phyloP scores from a whole-genome alignment of 805 yeast species.

The Pichia nakasei region DNA sequence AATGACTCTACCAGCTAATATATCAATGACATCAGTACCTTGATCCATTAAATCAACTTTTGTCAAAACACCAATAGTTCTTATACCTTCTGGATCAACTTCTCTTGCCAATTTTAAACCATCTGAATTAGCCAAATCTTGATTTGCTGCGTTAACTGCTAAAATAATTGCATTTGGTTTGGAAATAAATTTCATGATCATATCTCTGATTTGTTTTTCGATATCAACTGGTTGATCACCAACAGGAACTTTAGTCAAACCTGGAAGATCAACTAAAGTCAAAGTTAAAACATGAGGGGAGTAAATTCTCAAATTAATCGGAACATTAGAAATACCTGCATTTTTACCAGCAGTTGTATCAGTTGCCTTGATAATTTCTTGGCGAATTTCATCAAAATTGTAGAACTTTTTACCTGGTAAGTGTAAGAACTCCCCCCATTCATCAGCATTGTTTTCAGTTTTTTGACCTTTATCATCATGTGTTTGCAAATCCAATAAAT shows the following conservation, averaged over 20 bases:
- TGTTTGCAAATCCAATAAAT: conserved; percentile 37
- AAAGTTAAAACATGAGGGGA: conserved; percentile 91
- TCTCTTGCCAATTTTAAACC: conserved; percentile 94
- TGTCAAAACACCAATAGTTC: conserved; percentile 95
- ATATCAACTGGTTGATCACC: conserved; percentile 99
- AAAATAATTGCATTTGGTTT: conserved; percentile 92
- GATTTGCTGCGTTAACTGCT: conserved; percentile 93
- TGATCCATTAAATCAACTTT: conserved; percentile 96
- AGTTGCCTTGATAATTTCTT: conserved; percentile 87
- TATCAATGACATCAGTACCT: conserved; percentile 95
- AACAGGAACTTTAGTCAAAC: conserved; percentile 95
- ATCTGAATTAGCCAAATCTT: conserved; percentile 94
- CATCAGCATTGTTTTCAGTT: conserved; percentile 66
- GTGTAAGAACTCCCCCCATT: conserved; percentile 98
- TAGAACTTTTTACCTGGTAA: conserved; percentile 80
- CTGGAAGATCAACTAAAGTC: conserved; percentile 94
- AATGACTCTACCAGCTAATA: conserved; percentile 89
- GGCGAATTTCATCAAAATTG: conserved; percentile 81
- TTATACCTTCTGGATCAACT: conserved; percentile 92
- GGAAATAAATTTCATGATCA: conserved; percentile 86
- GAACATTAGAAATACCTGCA: conserved; percentile 85
- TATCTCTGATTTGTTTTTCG: conserved; percentile 86
- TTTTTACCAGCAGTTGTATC: conserved; percentile 74
- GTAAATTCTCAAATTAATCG: conserved; percentile 86
- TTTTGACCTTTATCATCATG: conserved; percentile 37